phyloP scores from a whole-genome alignment of 192 early-diverging fungal species.

The Coemansia sp. region DNA sequence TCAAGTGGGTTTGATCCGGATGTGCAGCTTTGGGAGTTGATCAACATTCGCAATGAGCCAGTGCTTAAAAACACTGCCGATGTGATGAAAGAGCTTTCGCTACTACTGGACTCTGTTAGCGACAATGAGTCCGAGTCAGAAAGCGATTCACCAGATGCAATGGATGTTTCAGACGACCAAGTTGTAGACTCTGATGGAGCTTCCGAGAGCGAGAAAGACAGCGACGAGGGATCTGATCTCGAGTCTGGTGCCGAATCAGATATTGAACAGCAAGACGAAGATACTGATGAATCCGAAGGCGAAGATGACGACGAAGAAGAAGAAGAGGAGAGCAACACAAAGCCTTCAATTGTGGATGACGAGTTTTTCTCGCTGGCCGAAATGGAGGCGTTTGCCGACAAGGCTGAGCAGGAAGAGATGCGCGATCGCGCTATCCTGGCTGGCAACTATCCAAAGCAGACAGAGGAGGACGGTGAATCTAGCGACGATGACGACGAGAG shows the following conservation, averaged over 20 bases:
- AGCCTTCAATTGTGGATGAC: slow-evolving; percentile 77
- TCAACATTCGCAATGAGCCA: slow-evolving; percentile 80
- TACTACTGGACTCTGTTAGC: slow-evolving; percentile 48
- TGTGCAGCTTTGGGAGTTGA: slow-evolving; percentile 93
- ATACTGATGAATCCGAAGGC: slow-evolving; percentile 15
- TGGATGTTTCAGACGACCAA: slow-evolving; percentile 49
- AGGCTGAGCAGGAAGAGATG: slow-evolving; percentile 56
- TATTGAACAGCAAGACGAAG: not conserved
- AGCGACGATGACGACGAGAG: slow-evolving; percentile 59
- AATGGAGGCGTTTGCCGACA: slow-evolving; percentile 85
- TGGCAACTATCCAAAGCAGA: slow-evolving; percentile 51
- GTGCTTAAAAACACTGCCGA: slow-evolving; percentile 65
- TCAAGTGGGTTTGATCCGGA: slow-evolving; percentile 49
- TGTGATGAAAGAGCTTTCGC: slow-evolving; percentile 49
- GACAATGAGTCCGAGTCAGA: slow-evolving; percentile 19
- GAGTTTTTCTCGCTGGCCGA: slow-evolving; percentile 91
- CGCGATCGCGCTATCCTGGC: slow-evolving; percentile 55
- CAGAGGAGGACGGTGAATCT: slow-evolving; percentile 55
- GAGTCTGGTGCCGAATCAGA: slow-evolving; percentile 3
- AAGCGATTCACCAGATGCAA: slow-evolving; percentile 15
- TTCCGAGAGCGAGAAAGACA: slow-evolving; percentile 5
- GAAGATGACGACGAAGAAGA: slow-evolving; percentile 38
- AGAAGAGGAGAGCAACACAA: slow-evolving; percentile 10
- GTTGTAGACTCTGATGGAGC: slow-evolving; percentile 45
- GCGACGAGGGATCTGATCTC: not conserved